phyloP scores from a whole-genome alignment of 169 alveolate genomes.

The Theileria equi region DNA sequence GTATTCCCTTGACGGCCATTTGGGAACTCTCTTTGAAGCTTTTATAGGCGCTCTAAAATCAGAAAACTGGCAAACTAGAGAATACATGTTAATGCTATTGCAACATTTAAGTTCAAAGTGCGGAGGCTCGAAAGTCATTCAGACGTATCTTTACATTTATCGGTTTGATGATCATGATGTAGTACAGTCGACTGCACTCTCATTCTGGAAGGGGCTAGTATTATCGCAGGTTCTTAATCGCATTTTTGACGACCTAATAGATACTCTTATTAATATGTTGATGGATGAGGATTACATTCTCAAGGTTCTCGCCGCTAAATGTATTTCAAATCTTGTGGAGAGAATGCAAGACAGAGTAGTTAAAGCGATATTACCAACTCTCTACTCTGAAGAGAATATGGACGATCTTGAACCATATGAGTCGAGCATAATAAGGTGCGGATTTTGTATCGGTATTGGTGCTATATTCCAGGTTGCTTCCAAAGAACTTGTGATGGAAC shows the following conservation, averaged over 20 bases:
- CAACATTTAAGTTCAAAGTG: conserved; percentile 5
- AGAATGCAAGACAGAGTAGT: no score
- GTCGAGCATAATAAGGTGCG: background rate
- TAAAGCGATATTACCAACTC: no score
- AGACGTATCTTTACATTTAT: conserved; percentile 13
- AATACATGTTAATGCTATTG: conserved; percentile 12
- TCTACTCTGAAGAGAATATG: no score
- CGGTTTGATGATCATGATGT: conserved; percentile 25
- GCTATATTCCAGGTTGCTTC: background rate
- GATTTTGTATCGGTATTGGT: background rate
- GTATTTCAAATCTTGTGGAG: conserved; percentile 34
- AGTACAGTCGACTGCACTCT: conserved; percentile 27
- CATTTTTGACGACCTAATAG: conserved; percentile 32
- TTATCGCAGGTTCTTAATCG: conserved; percentile 21
- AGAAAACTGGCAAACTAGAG: conserved; percentile 28
- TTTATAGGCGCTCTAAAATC: no score
- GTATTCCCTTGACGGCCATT: conserved; percentile 2
- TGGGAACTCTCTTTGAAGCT: conserved; percentile 8
- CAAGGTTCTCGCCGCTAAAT: conserved; percentile 35
- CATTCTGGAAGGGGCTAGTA: conserved; percentile 46
- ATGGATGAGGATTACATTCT: conserved; percentile 18
- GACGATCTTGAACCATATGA: no score
- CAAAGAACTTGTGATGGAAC: background rate
- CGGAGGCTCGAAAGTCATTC: background rate
- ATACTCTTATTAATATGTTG: conserved; percentile 26